Conservation (phyloP, 768 basidiomycete genomes). For the Suillus occidentalis region DNA sequence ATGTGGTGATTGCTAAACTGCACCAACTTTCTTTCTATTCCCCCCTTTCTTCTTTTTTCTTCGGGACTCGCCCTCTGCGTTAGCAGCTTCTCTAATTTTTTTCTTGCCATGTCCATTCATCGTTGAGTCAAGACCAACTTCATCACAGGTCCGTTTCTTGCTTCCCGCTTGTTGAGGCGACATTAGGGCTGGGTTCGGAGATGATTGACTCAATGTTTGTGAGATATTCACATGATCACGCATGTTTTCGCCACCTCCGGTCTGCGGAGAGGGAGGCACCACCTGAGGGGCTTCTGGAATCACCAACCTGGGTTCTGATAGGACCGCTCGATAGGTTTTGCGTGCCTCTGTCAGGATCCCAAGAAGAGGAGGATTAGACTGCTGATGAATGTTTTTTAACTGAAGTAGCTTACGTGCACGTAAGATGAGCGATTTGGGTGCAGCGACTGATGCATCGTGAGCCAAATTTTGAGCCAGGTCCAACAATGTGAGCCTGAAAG, state of each 20-base stretch:
- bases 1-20: not conserved
- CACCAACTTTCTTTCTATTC: slow-evolving; percentile 9
- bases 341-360: slow-evolving; percentile 61
- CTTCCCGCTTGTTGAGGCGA: not conserved
- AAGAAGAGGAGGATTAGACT: not conserved
- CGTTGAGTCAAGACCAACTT: slow-evolving; percentile 8
- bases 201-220: not conserved
- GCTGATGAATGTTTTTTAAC: not conserved
- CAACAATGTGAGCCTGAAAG: slow-evolving; percentile 58
- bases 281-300: slow-evolving; percentile 38
- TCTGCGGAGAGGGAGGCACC: not conserved
- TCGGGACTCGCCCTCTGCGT: slow-evolving; percentile 7
- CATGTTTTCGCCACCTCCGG: not conserved
- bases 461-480: slow-evolving; percentile 69
- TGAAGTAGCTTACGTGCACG: slow-evolving; percentile 63
- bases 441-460: slow-evolving; percentile 58
- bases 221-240: not conserved
- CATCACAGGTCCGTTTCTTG: slow-evolving; percentile 25
- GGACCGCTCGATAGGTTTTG: slow-evolving; percentile 74
- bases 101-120: not conserved
- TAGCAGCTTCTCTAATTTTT: not conserved
- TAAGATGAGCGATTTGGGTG: slow-evolving; percentile 65
- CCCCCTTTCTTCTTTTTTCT: slow-evolving; percentile 26
- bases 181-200: not conserved
- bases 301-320: slow-evolving; percentile 73